Base-by-base conservation (phyloP, 768 basidiomycete species). In the Mycena albidolilacea region DNA sequence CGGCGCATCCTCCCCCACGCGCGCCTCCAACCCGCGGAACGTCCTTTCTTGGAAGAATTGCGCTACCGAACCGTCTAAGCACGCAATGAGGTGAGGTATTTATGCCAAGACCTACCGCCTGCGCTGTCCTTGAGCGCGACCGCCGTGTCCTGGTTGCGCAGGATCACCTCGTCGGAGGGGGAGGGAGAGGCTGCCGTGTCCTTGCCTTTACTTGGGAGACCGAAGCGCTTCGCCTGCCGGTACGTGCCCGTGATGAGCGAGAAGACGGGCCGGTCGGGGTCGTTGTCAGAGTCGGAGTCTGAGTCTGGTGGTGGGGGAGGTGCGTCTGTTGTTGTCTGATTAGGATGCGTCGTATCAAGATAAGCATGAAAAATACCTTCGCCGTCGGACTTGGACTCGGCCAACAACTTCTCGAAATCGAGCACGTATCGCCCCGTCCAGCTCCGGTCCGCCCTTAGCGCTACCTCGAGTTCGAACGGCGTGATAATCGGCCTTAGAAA, bases 401-500 rank as follows among this genome's bases (percentile, higher is more conserved):
- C 79, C 1, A 95, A 79, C 2, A 95, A 80, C 67, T 85, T 85
- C 8, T 86, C 89, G 72, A 97, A 94, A 77, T 97, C 92, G 12
- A 98, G 85, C 7, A 95, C 87, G 80, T 97, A 97, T 75, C 84
- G 84, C 7, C 91, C 94, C 3, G 89, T 92, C 95, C 92, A 97
- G 57, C 81, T 89, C 70, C 88, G 89, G 63, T 92, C 90, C 1
- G 87, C 85, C 69, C 90, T 89, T 12, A 99, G 85, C 0, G 97
- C 95, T 3, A 97, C 82, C 75, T 93, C 90, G 19, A 98, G 86
- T 79, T 99, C 98, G 80, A 91, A 97, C 0, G 98, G 98, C 0
- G 97, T 98, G 38, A 99, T 87, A 58, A 99, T 98, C 0, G 97
- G 97, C 30, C 91, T 85, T 39, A 93, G 85, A 80, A 97, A 99